These are phyloP conservation scores for Candida rishiriensis DNA, from an alignment of 805 yeast genomes.

Conservation along the genomic window DNA sequence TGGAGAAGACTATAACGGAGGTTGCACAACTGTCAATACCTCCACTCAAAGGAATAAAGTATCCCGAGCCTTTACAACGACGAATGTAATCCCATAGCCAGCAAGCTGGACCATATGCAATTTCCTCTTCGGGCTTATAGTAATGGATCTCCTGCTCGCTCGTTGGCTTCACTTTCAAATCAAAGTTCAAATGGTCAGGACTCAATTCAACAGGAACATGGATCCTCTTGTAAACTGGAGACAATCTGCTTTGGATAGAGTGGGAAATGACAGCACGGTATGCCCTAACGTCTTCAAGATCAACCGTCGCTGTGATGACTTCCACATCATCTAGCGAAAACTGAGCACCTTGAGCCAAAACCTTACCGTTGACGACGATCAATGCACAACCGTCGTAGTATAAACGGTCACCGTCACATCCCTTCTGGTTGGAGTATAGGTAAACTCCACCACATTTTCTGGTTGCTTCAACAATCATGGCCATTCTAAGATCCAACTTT, in stretches of 20 bases:
- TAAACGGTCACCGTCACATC: conserved; percentile 96
- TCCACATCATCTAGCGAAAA: conserved; percentile 89
- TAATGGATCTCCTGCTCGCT: conserved; percentile 46
- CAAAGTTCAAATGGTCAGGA: conserved; percentile 54
- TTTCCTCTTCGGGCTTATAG: conserved; percentile 90
- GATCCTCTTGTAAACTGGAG: conserved; percentile 48
- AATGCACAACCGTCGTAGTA: conserved; percentile 97
- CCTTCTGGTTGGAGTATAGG: conserved; percentile 89
- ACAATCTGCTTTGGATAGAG: conserved; percentile 57
- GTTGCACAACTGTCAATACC: conserved; percentile 99
- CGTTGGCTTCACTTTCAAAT: conserved; percentile 60
- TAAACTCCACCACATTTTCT: conserved; percentile 96
- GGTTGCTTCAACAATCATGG: conserved; percentile 86
- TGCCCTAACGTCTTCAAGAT: conserved; percentile 83
- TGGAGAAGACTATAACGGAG: conserved; percentile 86
- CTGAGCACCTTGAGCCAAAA: conserved; percentile 91
- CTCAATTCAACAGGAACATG: conserved; percentile 63
- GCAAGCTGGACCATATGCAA: conserved; percentile 97
- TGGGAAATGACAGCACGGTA: conserved; percentile 73
- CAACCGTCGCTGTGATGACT: conserved; percentile 92
- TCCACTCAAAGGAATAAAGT: conserved; percentile 89
- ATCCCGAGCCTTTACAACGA: conserved; percentile 87
- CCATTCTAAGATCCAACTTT: conserved; percentile 79
- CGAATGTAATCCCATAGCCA: conserved; percentile 99
- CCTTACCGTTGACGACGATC: conserved; percentile 86